These are phyloP conservation scores for Phytophthora kernoviae DNA, from an alignment of 352 stramenopile genomes.

Conservation along the genomic window DNA sequence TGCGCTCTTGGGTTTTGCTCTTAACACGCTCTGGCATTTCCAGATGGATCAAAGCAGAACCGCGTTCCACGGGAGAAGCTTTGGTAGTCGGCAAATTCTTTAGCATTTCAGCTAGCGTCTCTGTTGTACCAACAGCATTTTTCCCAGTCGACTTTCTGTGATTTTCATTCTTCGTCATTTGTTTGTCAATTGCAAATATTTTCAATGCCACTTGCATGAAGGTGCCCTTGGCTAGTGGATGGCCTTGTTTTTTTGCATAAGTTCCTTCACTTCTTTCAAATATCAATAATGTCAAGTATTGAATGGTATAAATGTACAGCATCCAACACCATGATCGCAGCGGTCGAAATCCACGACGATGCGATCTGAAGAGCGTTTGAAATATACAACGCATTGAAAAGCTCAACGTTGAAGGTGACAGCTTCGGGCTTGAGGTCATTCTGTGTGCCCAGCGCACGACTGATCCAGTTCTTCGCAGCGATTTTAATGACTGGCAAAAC, in stretches of 20 bases:
- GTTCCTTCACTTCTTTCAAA: slow-evolving; percentile 8
- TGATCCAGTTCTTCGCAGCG: slow-evolving; percentile 5
- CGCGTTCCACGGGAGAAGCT: no score
- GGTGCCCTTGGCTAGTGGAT: background rate
- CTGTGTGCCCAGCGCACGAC: background rate
- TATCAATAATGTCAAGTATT: background rate
- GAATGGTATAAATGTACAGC: background rate
- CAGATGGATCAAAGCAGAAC: no score
- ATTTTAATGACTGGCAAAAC: slow-evolving; percentile 7
- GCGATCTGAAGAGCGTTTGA: slow-evolving; percentile 5
- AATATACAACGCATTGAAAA: slow-evolving; percentile 14
- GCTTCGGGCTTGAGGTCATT: slow-evolving; percentile 6
- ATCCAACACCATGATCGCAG: background rate
- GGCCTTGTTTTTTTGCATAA: slow-evolving; percentile 2
- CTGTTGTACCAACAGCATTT: no score
- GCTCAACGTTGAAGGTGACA: slow-evolving; percentile 8
- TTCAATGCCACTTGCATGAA: slow-evolving; percentile 11
- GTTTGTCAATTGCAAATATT: slow-evolving; percentile 6
- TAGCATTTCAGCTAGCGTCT: no score
- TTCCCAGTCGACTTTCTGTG: background rate
- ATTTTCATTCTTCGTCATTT: background rate
- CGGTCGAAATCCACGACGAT: slow-evolving; percentile 6
- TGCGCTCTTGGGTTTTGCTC: no score
- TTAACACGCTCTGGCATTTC: no score
- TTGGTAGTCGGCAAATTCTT: no score